Evolutionary conservation across 1,284 basidiomycete species (phyloP), one percentile per base, ranked within the genome.

Genomic region (Marasmius sp.): DNA sequence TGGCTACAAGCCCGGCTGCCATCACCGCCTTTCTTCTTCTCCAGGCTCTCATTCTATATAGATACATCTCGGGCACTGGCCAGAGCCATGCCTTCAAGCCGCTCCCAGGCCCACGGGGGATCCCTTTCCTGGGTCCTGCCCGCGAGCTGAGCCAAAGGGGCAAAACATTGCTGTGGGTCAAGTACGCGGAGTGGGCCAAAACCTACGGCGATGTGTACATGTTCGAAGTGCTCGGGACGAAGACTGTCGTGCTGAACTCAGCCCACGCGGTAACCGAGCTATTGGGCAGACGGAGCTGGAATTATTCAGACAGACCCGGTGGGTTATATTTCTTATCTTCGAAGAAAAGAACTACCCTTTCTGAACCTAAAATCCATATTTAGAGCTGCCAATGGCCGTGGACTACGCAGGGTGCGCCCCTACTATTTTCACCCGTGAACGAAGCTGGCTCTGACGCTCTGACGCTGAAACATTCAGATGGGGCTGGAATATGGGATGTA

Each of bases 401-500:
- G 71, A 73, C 51, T 65, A 72, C 16, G 71, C 73, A 66, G 45
- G 43, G 45, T 47, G 9, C 11, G 45, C 8, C 20, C 8, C n/a
- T 20, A 27, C 27, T 27, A 27, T 27, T 27, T 27, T 5, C 27
- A 2, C 27, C 27, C 27, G 27, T 27, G 2, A 27, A 5, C 27
- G 27, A 5, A 27, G 27, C 5, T 27, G 27, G 27, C 27, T 27
- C 27, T 27, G 5, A 27, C 27, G 27, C 27, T 27, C 27, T 27
- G 5, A 27, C 27, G 27, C 27, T 27, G 27, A 27, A 27, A 27
- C 27, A 27, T 27, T 27, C 27, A 27, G 27, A 18, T 73, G 71
- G 67, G 66, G 65, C 16, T 75, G 72, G 70, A 68, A 73, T 53
- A 68, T 75, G 57, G 71, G 63, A 0, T 68, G 53, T 55, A 37